These are phyloP conservation scores for Suhomyces sp. DNA, from an alignment of 805 yeast species.

Conservation along the genomic window DNA sequence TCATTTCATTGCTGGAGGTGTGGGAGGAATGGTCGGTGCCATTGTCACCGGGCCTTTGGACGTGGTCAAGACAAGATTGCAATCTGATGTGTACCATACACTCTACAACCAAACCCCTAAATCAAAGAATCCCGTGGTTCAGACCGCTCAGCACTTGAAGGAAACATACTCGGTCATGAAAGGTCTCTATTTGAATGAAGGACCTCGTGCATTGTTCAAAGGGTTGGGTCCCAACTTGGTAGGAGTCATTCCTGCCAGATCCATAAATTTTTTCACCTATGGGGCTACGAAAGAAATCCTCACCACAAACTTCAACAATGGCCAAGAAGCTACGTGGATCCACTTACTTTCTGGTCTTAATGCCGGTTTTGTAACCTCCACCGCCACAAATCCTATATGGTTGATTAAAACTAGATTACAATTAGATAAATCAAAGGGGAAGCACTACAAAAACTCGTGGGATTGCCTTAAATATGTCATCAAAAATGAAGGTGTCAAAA, in stretches of 20 bases:
- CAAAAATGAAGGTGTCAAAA: constrained; percentile 71
- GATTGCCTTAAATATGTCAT: constrained; percentile 77
- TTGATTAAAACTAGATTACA: constrained; percentile 91
- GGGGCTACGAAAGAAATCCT: constrained; percentile 86
- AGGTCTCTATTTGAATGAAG: constrained; percentile 72
- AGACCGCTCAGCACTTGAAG: constrained; percentile 66
- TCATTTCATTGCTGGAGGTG: constrained; percentile 86
- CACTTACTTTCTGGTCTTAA: constrained; percentile 83
- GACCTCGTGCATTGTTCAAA: constrained; percentile 81
- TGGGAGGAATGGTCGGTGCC: constrained; percentile 99
- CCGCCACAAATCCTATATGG: constrained; percentile 98
- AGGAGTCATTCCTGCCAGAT: constrained; percentile 97
- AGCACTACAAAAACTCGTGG: constrained; percentile 75
- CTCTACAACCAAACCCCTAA: constrained; percentile 51
- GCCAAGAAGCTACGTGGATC: constrained; percentile 78
- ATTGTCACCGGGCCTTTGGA: constrained; percentile 92
- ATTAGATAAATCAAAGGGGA: constrained; percentile 69
- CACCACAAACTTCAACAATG: constrained; percentile 64
- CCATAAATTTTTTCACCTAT: constrained; percentile 93
- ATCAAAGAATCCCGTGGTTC: constrained; percentile 36
- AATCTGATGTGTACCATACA: constrained; percentile 75
- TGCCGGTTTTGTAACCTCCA: constrained; percentile 93
- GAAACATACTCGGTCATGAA: constrained; percentile 78
- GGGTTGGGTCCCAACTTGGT: constrained; percentile 96
- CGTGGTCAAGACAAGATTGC: constrained; percentile 92